Evolutionary conservation across 768 basidiomycete genomes (phyloP).

Genomic region (Lactarius sp.): DNA sequence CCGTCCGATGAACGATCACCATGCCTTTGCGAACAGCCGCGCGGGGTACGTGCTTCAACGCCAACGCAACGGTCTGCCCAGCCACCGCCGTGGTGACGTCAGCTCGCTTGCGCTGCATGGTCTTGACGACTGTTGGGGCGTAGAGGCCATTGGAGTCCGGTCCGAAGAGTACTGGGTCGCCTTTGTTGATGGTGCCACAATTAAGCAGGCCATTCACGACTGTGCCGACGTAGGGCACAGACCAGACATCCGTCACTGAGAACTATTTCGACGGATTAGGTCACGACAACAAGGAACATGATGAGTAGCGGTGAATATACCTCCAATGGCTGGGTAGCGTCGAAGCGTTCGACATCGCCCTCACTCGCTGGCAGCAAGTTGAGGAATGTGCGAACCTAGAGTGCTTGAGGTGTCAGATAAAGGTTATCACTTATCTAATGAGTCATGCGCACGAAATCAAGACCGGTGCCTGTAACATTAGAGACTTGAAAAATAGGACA

Average conservation of each 20-base stretch:
- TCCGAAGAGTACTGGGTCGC: conserved; percentile 79
- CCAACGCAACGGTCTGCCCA: conserved; percentile 92
- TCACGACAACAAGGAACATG: conserved; percentile 7
- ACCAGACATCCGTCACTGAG: conserved; percentile 84
- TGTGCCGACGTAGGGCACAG: conserved; percentile 80
- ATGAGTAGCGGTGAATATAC: conserved; percentile 33
- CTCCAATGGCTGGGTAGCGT: conserved; percentile 74
- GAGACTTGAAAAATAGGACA: conserved; percentile 91
- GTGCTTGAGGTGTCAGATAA: background rate
- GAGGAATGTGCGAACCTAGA: conserved; percentile 78
- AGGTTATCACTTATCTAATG: background rate
- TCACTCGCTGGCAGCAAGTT: conserved; percentile 89
- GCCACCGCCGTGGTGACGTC: conserved; percentile 84
- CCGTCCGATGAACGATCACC: conserved; percentile 82
- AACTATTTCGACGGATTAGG: conserved; percentile 42
- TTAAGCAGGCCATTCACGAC: conserved; percentile 84
- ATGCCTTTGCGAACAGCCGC: conserved; percentile 88
- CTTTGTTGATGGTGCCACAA: conserved; percentile 66
- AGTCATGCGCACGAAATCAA: conserved; percentile 54
- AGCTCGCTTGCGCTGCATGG: conserved; percentile 91
- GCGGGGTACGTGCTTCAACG: conserved; percentile 82
- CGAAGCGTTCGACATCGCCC: conserved; percentile 75
- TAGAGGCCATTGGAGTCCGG: conserved; percentile 93
- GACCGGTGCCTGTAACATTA: conserved; percentile 91
- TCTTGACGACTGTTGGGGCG: conserved; percentile 72